A percentile compares a stretch with the other conserved stretches of the same genome.
Evolutionary conservation across 2,329 filamentous ascomycete species (phyloP).

Genomic region (Aspergillus flavus): DNA sequence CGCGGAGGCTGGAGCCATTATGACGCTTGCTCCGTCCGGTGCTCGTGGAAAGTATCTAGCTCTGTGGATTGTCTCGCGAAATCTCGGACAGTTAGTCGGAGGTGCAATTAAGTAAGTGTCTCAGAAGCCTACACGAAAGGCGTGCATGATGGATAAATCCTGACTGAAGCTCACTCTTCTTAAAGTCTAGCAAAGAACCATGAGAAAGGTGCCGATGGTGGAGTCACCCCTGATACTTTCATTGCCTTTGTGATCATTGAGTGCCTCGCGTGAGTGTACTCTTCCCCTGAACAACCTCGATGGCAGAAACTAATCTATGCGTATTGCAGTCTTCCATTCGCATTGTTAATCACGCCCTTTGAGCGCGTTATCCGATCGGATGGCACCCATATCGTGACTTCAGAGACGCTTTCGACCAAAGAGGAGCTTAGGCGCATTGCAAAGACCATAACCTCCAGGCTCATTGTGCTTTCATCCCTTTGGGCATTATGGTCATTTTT

Average conservation of each 20-base stretch:
- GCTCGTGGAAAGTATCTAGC: conserved; percentile 53
- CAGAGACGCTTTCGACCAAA: conserved; percentile 45
- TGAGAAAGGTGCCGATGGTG: conserved; percentile 38
- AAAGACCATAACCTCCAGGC: conserved; percentile 41
- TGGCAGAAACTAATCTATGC: too few relatives aligned
- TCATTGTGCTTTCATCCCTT: conserved; percentile 43
- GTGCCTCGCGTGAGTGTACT: conserved; percentile 41
- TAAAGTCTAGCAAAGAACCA: conserved; percentile 42
- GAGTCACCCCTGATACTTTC: conserved; percentile 50
- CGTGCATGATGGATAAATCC: not conserved
- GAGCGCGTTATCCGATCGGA: conserved; percentile 51
- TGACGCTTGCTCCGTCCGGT: conserved; percentile 51
- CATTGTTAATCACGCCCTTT: conserved; percentile 50
- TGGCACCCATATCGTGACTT: conserved; percentile 46
- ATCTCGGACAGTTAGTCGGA: conserved; percentile 51
- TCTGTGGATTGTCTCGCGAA: conserved; percentile 52
- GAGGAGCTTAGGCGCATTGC: conserved; percentile 45
- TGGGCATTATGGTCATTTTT: conserved; percentile 54
- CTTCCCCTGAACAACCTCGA: too few relatives aligned
- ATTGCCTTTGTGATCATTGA: conserved; percentile 53
- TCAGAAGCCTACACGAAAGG: not conserved
- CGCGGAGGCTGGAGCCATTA: conserved; percentile 52
- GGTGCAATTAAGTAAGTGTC: conserved; percentile 48
- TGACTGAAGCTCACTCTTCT: not conserved
- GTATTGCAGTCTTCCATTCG: conserved; percentile 44